Evolutionary conservation across 352 stramenopile species (phyloP), one percentile per base, ranked within the genome.

Genomic region (Paralagenidium karlingii): DNA sequence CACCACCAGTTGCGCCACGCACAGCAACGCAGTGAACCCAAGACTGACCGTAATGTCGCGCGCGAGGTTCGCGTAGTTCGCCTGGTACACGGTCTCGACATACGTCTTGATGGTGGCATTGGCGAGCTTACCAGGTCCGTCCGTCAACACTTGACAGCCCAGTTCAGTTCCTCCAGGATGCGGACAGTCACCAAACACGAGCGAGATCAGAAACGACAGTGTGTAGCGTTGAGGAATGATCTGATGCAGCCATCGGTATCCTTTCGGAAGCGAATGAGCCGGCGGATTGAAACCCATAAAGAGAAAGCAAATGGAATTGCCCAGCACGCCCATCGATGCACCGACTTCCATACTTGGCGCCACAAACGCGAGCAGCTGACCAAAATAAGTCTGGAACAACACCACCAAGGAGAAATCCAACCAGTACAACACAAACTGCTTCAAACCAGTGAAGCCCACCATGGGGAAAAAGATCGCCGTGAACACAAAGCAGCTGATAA

Each of bases 181-280:
- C 2, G n/a, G n/a, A 19, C 65, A 79, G 8, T 67, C 41, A 1
- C 27, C 41, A 32, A 81, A 66, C 18, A 68, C 38, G 2, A 58
- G 26, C 3, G 61, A 38, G 10, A 58, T 40, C 1, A 81, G 25
- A 21, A 68, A 60, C 15, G 58, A 45, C 26, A 78, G 63, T 4
- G 29, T 67, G 46, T 74, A 78, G 15, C 49, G 54, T 5, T 56
- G 58, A n/a, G 63, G 63, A 3, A 55, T 57, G 37, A 63, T 58
- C 31, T 60, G 63, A 49, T 80, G 55, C 11, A 82, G 41, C 65
- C 63, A 82, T 43, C 56, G 63, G 51, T 78, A 79, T 3, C 29
- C 42, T 3, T 9, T 42, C 1, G 39, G 41, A 8, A 20, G 32
- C 3, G 9, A 13, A 27, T 50, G 43, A 9, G 53, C 43, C 13